Conservation (phyloP, 139 green algal genomes). For the Chlorella sp. region DNA sequence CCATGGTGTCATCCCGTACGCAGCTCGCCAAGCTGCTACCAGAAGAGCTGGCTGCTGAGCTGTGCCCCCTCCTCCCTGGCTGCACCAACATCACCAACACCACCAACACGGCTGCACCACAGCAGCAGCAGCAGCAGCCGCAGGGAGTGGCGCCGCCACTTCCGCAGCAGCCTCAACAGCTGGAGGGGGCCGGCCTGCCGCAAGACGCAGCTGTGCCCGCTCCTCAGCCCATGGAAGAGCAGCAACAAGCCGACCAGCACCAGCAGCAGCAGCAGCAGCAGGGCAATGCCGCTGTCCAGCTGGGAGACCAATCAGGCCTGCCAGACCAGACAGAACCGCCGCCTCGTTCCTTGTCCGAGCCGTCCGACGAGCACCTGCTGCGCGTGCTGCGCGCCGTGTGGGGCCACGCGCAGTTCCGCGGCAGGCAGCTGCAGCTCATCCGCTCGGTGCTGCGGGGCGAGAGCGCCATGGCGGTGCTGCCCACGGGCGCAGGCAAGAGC, state of each 20-base stretch:
- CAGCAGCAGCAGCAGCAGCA: neutral
- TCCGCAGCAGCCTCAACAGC: neutral
- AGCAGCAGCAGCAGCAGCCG: neutral
- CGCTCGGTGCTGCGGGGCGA: conserved; percentile 51
- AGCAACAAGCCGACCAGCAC: too few species aligned
- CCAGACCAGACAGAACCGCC: neutral
- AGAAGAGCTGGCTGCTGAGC: neutral
- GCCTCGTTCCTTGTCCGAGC: neutral
- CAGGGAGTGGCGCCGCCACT: neutral
- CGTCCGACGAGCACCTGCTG: conserved; percentile 30
- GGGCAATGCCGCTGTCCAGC: neutral
- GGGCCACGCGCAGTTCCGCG: conserved; percentile 62
- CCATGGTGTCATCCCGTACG: neutral
- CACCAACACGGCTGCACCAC: too few species aligned
- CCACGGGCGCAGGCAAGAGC: conserved; percentile 87
- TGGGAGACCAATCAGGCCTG: neutral
- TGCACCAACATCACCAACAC: neutral
- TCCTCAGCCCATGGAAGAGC: neutral
- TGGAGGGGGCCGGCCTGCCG: neutral
- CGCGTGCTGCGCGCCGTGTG: conserved; percentile 38
- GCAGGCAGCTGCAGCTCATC: conserved; percentile 64
- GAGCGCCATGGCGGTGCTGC: conserved; percentile 78
- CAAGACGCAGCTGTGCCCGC: neutral
- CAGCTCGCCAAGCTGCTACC: neutral
- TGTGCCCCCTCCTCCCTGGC: neutral